Base-by-base conservation (phyloP, 108 stramenopile species). In the Mayamaea pseudoterrestris region DNA sequence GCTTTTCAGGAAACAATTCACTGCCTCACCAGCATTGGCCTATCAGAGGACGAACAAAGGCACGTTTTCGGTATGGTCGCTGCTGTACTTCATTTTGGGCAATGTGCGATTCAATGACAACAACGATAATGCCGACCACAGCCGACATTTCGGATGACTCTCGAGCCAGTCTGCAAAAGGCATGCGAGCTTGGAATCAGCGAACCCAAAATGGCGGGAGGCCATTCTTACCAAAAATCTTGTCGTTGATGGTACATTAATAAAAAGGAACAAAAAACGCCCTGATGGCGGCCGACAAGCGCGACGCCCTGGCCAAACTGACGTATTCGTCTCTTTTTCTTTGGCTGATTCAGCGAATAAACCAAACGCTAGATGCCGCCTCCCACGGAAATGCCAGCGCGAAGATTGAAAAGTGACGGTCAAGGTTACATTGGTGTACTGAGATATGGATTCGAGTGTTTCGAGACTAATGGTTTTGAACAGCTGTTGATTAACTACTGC, bases 371-470 rank as follows among this genome's bases (percentile, higher is more conserved):
- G 51, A 30, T 57, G 49, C 36, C 5, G 17, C 27, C 11, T 32
- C 42, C 8, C 0, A 44, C n/a, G 18, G 29, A 17, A 31, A 40
- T 9, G 56, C 41, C 0, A 45, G 26, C 34, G 36, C 20, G 26
- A 20, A 39, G 20, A 39, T 8, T n/a, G n/a, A n/a, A n/a, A n/a
- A n/a, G n/a, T n/a, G n/a, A n/a, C n/a, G n/a, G n/a, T n/a, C n/a
- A n/a, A 14, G 74, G 63, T 11, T 89, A 78, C 55, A 98, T 96
- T 59, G 95, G 95, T 13, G 86, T 95, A 22, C 69, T 97, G 42
- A 93, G 95, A 76, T 97, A 92, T 71, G 96, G 96, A 5, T 97
- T 97, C 58, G 96, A 97, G 76, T 78, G 71, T 42, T 96, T 96
- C 63, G 90, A 93, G 34, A 57, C 50, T 31, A 96, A 96, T 71